Percentiles rank a stretch among this genome's conserved stretches.
These are phyloP conservation scores for Globisporangium splendens DNA, from an alignment of 352 stramenopile species.

Conservation along the genomic window DNA sequence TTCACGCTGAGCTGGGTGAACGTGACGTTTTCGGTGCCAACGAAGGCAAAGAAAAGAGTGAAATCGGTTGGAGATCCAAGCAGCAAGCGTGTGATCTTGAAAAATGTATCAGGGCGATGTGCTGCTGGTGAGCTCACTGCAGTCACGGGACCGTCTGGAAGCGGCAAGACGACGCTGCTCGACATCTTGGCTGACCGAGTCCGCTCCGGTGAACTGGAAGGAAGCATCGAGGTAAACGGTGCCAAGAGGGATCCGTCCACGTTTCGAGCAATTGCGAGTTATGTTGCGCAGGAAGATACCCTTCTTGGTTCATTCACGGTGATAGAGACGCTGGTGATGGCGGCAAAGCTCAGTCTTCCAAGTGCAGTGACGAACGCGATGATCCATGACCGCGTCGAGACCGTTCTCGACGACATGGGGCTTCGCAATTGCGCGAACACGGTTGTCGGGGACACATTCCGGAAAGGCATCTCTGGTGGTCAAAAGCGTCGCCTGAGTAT, in stretches of 20 bases:
- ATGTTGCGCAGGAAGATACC: conserved; percentile 58
- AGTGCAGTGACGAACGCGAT: conserved; percentile 34
- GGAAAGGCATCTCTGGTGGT: conserved; percentile 83
- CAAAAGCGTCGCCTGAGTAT: conserved; percentile 92
- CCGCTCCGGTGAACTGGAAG: conserved; percentile 7
- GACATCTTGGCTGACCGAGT: conserved; percentile 52
- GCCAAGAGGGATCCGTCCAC: conserved; percentile 25
- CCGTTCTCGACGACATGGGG: conserved; percentile 65
- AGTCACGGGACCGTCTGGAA: conserved; percentile 36
- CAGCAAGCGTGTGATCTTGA: conserved; percentile 22
- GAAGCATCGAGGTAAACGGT: conserved; percentile 41
- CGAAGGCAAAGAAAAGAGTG: not conserved
- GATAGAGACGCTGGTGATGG: conserved; percentile 61
- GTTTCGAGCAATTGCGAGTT: conserved; percentile 52
- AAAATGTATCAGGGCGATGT: conserved; percentile 33
- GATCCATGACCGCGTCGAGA: conserved; percentile 32
- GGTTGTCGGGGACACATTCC: conserved; percentile 78
- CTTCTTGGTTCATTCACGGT: conserved; percentile 70
- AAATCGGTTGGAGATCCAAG: not conserved
- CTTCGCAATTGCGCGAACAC: conserved; percentile 51
- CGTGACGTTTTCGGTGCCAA: not conserved
- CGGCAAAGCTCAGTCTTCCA: conserved; percentile 45
- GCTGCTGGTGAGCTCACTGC: conserved; percentile 31
- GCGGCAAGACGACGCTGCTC: conserved; percentile 37
- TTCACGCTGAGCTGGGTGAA: not conserved